Evolutionary conservation across 2,329 filamentous ascomycete species (phyloP).

Genomic region (Reticulascus tulasneorum): DNA sequence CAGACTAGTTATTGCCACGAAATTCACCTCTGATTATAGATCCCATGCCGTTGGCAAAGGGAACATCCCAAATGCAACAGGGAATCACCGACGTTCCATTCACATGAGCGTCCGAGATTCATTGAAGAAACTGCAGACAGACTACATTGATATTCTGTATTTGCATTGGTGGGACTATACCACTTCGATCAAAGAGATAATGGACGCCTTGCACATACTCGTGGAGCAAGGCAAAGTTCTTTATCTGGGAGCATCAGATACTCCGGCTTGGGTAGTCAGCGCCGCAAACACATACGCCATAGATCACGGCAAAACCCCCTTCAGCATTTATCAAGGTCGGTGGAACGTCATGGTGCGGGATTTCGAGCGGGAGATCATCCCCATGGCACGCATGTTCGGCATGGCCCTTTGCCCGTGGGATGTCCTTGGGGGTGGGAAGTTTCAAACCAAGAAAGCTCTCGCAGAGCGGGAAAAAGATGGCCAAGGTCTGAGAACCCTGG

Average conservation of each 20-base stretch:
- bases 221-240: slow-evolving; percentile 35
- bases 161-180: slow-evolving; percentile 40
- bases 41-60: slow-evolving; percentile 29
- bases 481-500: slow-evolving; percentile 30
- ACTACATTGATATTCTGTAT: slow-evolving; percentile 40
- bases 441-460: slow-evolving; percentile 35
- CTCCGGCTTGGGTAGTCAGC: slow-evolving; percentile 33
- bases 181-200: slow-evolving; percentile 35
- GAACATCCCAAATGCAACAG: slow-evolving; percentile 33
- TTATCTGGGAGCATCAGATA: slow-evolving; percentile 36
- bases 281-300: slow-evolving; percentile 32
- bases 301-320: slow-evolving; percentile 28
- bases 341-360: slow-evolving; percentile 29
- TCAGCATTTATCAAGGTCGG: slow-evolving; percentile 33
- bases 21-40: slow-evolving; percentile 48
- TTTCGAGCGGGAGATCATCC: slow-evolving; percentile 36
- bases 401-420: slow-evolving; percentile 59
- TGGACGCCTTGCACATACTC: slow-evolving; percentile 35
- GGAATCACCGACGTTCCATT: slow-evolving; percentile 37
- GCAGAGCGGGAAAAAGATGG: slow-evolving; percentile 25
- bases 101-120: slow-evolving; percentile 37
- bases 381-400: slow-evolving; percentile 33
- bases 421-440: slow-evolving; percentile 49
- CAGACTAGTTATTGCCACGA: slow-evolving; percentile 51
- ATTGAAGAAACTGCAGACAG: slow-evolving; percentile 38